Base-by-base conservation (phyloP, 2,329 filamentous ascomycete species). In the Botryotinia convoluta region DNA sequence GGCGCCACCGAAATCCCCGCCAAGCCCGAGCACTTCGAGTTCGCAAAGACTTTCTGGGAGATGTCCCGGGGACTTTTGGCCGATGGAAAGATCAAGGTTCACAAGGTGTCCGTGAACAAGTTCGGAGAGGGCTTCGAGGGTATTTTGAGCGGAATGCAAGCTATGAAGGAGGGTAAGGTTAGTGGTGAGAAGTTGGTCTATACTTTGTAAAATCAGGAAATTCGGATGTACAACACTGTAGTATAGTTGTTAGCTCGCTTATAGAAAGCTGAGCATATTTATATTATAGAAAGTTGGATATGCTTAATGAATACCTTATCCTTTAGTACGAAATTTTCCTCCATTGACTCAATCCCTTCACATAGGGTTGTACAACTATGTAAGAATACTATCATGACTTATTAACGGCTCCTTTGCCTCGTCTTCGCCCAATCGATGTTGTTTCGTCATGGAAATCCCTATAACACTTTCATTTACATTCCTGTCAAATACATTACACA, bases 131-230 rank as follows among this genome's bases (percentile, higher is more conserved):
- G 79, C 1, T 74, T 81, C 18, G 78, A 80, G 60, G 80, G 79
- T 12, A 73, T 79, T 22, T 57, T 80, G 57, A 73, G 74, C 57
- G 80, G 79, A 10, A 74, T 81, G 76, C 60, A 79, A 20, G 73
- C 74, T 14, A 74, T 81, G 77, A 76, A 73, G 60, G 65, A 76
- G 48, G 78, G 79, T 0, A 78, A 79, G 73, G 78, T 85, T 39
- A 84, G 83, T 71, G 84, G 81, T 12, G 80, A 81, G 32, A 86
- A 86, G 80, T 77, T 86, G 68, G 85, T 86, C 1, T 85, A 84
- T 75, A 84, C 82, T 14, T 71, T 84, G 74, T 84, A 77, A 71
- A 9, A 29, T 26, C 12, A 37, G 39, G 14, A 7, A 42, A 5
- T 22, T 32, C 3, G 37, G 26, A 8, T 26, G 14, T 35, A 12